These are phyloP conservation scores for Apiospora koreana DNA, from an alignment of 2,329 filamentous ascomycete species.

Conservation along the genomic window DNA sequence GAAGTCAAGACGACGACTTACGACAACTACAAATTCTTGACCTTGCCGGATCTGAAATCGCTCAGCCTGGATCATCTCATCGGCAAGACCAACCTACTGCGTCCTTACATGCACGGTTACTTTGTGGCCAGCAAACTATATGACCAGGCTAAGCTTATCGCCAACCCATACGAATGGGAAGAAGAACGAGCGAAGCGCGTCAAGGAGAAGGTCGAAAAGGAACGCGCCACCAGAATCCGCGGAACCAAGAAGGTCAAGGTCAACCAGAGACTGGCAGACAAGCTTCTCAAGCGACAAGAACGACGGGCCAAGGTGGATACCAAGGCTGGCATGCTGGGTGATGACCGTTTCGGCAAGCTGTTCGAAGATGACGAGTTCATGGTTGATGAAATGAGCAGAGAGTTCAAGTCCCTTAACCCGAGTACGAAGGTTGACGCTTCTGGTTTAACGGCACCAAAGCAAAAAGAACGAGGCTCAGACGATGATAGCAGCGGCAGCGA, in stretches of 20 bases:
- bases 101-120: slow-evolving; percentile 99
- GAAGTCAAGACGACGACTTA: slow-evolving; percentile 78
- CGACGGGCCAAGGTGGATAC: slow-evolving; percentile 59
- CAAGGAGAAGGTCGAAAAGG: slow-evolving; percentile 94
- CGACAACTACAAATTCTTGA: slow-evolving; percentile 99
- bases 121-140: slow-evolving; percentile 95
- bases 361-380: slow-evolving; percentile 94
- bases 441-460: not conserved
- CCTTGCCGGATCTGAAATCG: slow-evolving; percentile 78
- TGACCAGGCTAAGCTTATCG: slow-evolving; percentile 89
- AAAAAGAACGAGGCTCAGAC: slow-evolving; percentile 26
- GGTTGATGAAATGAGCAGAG: slow-evolving; percentile 84
- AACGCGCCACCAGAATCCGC: slow-evolving; percentile 90
- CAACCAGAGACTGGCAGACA: slow-evolving; percentile 80
- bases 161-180: slow-evolving; percentile 91
- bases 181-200: slow-evolving; percentile 89
- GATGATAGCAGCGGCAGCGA: slow-evolving; percentile 39
- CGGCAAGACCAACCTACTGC: slow-evolving; percentile 83
- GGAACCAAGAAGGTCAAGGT: slow-evolving; percentile 98
- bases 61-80: slow-evolving; percentile 87
- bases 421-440: slow-evolving; percentile 63
- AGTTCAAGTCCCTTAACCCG: slow-evolving; percentile 88
- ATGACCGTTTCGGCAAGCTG: slow-evolving; percentile 82
- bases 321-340: slow-evolving; percentile 70
- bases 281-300: slow-evolving; percentile 66